Conservation (phyloP, 1,139 yeast species). For the Saccharomyces uvarum region DNA sequence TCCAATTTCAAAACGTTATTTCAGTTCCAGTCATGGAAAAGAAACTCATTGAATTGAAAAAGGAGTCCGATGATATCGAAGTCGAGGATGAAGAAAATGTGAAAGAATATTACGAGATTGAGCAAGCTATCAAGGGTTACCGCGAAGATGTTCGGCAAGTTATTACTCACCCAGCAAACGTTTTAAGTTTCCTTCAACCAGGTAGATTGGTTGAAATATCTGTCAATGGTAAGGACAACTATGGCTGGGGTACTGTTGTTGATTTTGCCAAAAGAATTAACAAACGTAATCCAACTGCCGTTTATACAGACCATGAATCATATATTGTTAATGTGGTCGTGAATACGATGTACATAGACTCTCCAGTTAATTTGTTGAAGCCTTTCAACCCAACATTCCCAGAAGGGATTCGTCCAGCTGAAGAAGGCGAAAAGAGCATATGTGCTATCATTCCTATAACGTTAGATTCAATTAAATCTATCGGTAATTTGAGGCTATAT, state of each 20-base stretch:
- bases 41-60: slow-evolving; percentile 47
- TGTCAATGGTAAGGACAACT: slow-evolving; percentile 44
- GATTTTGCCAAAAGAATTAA: slow-evolving; percentile 62
- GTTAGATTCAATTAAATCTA: slow-evolving; percentile 59
- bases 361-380: slow-evolving; percentile 65
- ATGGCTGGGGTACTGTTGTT: slow-evolving; percentile 93
- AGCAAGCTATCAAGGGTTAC: slow-evolving; percentile 61
- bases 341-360: slow-evolving; percentile 66
- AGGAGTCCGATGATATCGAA: slow-evolving; percentile 40
- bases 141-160: slow-evolving; percentile 74
- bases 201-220: slow-evolving; percentile 77
- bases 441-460: slow-evolving; percentile 82
- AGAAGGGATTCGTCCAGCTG: slow-evolving; percentile 82
- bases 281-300: slow-evolving; percentile 47
- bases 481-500: slow-evolving; percentile 73
- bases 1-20: slow-evolving; percentile 88
- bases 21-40: slow-evolving; percentile 79
- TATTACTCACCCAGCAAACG: slow-evolving; percentile 87
- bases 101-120: slow-evolving; percentile 75
- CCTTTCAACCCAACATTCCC: slow-evolving; percentile 67
- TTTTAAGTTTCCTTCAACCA: slow-evolving; percentile 73
- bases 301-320: slow-evolving; percentile 72
- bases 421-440: slow-evolving; percentile 59
- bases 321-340: slow-evolving; percentile 82
- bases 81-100: slow-evolving; percentile 70